A percentile compares a stretch with the other conserved stretches of the same genome.
Conservation (phyloP, 331 rosid genomes). For the Telfairia occidentalis region DNA sequence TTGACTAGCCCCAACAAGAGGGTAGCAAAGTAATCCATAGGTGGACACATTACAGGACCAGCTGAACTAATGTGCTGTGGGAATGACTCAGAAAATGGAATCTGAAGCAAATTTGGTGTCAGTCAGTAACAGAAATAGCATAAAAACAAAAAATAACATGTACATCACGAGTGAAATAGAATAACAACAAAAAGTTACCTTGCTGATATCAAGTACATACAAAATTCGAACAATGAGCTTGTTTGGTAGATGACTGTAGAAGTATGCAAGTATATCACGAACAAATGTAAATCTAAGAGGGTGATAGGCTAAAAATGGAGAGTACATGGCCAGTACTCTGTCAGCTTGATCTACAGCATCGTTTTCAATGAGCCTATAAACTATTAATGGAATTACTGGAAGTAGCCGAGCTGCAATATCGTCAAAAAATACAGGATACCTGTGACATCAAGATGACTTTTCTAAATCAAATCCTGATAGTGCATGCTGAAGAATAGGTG, state of each 20-base stretch:
- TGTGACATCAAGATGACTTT: slow-evolving; percentile 21
- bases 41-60: slow-evolving; percentile 77
- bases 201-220: slow-evolving; percentile 60
- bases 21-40: slow-evolving; percentile 80
- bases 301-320: slow-evolving; percentile 57
- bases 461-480: not conserved
- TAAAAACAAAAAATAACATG: not conserved
- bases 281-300: slow-evolving; percentile 88
- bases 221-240: slow-evolving; percentile 77
- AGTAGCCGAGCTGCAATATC: slow-evolving; percentile 89
- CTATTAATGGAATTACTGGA: slow-evolving; percentile 84
- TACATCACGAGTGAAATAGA: slow-evolving; percentile 14
- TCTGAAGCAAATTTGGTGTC: slow-evolving; percentile 45
- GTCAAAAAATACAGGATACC: slow-evolving; percentile 87
- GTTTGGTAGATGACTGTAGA: slow-evolving; percentile 81
- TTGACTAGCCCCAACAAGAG: slow-evolving; percentile 87
- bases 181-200: slow-evolving; percentile 38
- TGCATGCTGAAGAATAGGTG: not conserved
- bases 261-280: slow-evolving; percentile 95
- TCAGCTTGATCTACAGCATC: slow-evolving; percentile 83
- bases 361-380: slow-evolving; percentile 88
- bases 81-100: slow-evolving; percentile 82
- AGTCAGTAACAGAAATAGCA: slow-evolving; percentile 10
- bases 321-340: slow-evolving; percentile 49
- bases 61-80: slow-evolving; percentile 64